These are phyloP conservation scores for Baorangia bicolor DNA, from an alignment of 768 basidiomycete species.

Conservation along the genomic window DNA sequence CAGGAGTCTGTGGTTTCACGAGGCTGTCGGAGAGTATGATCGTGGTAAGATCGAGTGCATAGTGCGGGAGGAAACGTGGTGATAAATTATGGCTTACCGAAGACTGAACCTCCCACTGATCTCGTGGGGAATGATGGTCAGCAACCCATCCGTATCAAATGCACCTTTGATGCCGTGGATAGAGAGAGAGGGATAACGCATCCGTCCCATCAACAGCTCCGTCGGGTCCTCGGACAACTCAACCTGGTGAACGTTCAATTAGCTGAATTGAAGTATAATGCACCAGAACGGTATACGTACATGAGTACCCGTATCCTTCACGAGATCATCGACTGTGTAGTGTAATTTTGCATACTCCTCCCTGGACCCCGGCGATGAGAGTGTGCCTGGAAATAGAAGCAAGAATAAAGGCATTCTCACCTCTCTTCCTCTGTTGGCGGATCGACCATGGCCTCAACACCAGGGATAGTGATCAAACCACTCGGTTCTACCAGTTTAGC, in stretches of 20 bases:
- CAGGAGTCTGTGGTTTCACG: neutral
- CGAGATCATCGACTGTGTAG: neutral
- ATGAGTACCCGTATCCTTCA: neutral
- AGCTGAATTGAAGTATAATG: neutral
- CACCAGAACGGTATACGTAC: neutral
- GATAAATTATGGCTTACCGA: neutral
- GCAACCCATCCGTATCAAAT: neutral
- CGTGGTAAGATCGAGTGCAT: neutral
- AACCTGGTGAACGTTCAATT: neutral
- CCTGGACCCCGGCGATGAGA: neutral
- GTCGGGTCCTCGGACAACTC: neutral
- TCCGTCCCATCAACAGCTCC: conserved; percentile 5
- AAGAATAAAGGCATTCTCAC: neutral
- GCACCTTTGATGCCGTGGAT: conserved; percentile 2
- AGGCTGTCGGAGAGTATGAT: neutral
- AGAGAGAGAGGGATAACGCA: conserved; percentile 5
- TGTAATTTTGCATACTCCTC: neutral
- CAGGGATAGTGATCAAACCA: conserved; percentile 62
- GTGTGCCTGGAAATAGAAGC: neutral
- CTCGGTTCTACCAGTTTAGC: neutral
- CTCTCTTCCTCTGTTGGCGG: neutral
- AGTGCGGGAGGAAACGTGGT: neutral
- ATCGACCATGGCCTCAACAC: neutral
- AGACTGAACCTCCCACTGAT: neutral
- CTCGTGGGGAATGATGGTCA: neutral